Conservation (phyloP, 2,329 filamentous ascomycete genomes). For the Botrytis paeoniae region DNA sequence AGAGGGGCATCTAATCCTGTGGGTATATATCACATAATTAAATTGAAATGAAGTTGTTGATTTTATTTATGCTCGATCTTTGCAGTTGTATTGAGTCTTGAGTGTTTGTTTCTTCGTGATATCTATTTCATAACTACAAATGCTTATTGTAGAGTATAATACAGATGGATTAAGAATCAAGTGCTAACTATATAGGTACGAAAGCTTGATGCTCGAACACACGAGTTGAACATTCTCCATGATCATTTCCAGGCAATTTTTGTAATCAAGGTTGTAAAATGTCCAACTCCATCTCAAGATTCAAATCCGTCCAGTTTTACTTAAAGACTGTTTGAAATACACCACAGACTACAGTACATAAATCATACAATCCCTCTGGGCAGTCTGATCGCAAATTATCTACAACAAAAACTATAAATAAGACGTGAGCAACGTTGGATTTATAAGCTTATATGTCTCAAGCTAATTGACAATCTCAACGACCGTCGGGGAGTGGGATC, state of each 20-base stretch:
- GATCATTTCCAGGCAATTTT: background rate
- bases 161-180: background rate
- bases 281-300: no score
- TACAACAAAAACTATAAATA: background rate
- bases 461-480: background rate
- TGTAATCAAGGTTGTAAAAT: no score
- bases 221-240: background rate
- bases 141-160: background rate
- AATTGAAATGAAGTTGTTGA: background rate
- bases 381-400: background rate
- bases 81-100: background rate
- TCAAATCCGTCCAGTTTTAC: background rate
- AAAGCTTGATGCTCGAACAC: background rate
- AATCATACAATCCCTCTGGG: background rate
- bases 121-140: background rate
- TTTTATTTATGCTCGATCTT: background rate
- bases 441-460: background rate
- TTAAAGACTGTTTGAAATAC: no score
- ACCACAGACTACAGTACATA: background rate
- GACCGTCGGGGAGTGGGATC: background rate
- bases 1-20: background rate
- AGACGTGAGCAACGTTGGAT: background rate
- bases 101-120: background rate
- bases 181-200: background rate
- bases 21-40: background rate